phyloP scores from a whole-genome alignment of 2,329 filamentous ascomycete species.

The Fusarium nodosum region DNA sequence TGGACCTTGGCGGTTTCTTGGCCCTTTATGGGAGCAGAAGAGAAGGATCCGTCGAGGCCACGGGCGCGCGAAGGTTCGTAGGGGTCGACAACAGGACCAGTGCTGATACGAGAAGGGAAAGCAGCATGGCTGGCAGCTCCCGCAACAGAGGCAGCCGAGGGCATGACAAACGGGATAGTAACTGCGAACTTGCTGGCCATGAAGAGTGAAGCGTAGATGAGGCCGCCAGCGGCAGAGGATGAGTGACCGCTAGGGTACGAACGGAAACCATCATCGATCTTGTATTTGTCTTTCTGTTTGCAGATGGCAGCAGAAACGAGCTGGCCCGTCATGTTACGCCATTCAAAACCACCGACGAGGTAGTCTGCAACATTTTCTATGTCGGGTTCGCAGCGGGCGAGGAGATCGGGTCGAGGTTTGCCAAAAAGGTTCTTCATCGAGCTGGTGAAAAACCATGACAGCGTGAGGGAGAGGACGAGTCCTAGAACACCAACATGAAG shows the following conservation, averaged over 20 bases:
- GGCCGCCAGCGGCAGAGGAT: conserved; percentile 80
- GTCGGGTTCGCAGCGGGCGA: conserved; percentile 84
- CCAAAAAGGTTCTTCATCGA: conserved; percentile 85
- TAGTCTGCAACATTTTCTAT: conserved; percentile 70
- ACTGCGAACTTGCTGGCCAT: conserved; percentile 86
- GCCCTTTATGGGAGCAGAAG: conserved; percentile 46
- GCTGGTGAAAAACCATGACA: conserved; percentile 84
- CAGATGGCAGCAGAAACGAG: conserved; percentile 86
- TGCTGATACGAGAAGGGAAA: conserved; percentile 76
- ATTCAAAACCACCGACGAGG: conserved; percentile 72
- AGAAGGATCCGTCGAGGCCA: conserved; percentile 37
- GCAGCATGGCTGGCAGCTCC: conserved; percentile 74
- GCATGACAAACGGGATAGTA: conserved; percentile 76
- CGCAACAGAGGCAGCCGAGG: conserved; percentile 59
- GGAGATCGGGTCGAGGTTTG: conserved; percentile 83
- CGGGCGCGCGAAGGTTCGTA: conserved; percentile 52
- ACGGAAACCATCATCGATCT: conserved; percentile 84
- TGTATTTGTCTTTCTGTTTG: conserved; percentile 69
- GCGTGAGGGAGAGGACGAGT: conserved; percentile 77
- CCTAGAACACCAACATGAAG: conserved; percentile 89
- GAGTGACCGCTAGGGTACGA: conserved; percentile 73
- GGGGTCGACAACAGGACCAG: conserved; percentile 53
- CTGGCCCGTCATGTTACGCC: conserved; percentile 68
- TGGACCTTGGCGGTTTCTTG: conserved; percentile 54
- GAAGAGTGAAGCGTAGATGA: conserved; percentile 89